Evolutionary conservation across 257 asterid species (phyloP).

Genomic region (Ligustrum vulgare): DNA sequence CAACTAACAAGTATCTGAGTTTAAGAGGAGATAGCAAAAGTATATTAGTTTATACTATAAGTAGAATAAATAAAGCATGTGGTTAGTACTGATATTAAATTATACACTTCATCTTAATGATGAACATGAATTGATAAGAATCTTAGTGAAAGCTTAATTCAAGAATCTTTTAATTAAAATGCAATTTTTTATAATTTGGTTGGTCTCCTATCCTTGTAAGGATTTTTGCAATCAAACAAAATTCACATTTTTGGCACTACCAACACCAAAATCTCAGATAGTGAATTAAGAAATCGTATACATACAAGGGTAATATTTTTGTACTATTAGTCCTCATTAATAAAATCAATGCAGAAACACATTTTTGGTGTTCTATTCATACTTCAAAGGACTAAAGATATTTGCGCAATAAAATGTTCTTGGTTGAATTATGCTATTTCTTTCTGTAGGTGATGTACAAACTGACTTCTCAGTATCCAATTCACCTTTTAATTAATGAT

Average conservation of each 20-base stretch:
- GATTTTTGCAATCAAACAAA: conserved; percentile 70
- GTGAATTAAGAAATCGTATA: conserved; percentile 77
- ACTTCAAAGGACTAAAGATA: background rate
- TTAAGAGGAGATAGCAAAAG: background rate
- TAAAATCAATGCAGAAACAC: background rate
- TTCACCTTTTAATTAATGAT: conserved; percentile 9
- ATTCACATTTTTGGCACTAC: conserved; percentile 98
- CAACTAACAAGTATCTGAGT: background rate
- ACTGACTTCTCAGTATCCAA: background rate
- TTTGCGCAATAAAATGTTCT: background rate
- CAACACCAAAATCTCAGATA: conserved; percentile 81
- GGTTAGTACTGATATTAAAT: background rate
- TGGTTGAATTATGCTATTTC: background rate
- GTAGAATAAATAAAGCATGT: background rate
- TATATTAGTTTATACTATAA: background rate
- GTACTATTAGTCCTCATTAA: background rate
- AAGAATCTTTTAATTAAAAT: background rate
- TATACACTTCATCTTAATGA: background rate
- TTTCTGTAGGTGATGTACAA: background rate
- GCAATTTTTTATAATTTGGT: background rate
- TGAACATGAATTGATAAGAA: background rate
- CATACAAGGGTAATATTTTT: conserved; percentile 61
- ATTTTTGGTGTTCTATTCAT: background rate
- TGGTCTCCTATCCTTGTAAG: conserved; percentile 51
- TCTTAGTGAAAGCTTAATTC: background rate